Conservation (phyloP, 2,329 filamentous ascomycete species). For the Fusarium zealandicum region DNA sequence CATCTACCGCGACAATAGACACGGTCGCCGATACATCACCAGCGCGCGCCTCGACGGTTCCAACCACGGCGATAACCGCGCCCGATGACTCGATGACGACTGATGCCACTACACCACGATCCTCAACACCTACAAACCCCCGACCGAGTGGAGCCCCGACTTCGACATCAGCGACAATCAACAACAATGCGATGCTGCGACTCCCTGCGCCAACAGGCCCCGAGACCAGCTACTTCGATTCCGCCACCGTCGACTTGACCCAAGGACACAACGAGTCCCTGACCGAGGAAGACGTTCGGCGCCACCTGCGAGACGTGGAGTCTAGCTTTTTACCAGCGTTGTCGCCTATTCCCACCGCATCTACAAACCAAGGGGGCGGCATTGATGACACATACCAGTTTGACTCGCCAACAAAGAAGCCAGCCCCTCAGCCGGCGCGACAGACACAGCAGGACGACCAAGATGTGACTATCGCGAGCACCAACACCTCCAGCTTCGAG, state of each 20-base stretch:
- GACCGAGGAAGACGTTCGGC: constrained; percentile 60
- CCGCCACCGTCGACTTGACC: constrained; percentile 48
- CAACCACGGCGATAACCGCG: constrained; percentile 18
- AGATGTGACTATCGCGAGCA: constrained; percentile 44
- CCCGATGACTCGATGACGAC: constrained; percentile 30
- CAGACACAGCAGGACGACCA: constrained; percentile 31
- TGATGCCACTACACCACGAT: constrained; percentile 21
- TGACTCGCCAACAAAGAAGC: constrained; percentile 51
- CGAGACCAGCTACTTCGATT: constrained; percentile 55
- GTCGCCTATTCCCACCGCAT: constrained; percentile 61
- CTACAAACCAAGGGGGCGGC: constrained; percentile 45
- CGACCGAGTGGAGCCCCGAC: constrained; percentile 7
- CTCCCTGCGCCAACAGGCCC: constrained; percentile 31
- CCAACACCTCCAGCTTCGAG: constrained; percentile 60
- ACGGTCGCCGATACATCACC: constrained; percentile 24
- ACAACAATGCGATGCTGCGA: constrained; percentile 27
- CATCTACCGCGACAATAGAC: constrained; percentile 28
- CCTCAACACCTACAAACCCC: constrained; percentile 7
- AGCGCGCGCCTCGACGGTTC: constrained; percentile 6
- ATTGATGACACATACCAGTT: constrained; percentile 68
- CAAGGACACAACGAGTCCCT: constrained; percentile 54
- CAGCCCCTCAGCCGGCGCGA: constrained; percentile 40
- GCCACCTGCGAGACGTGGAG: constrained; percentile 69
- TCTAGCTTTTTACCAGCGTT: constrained; percentile 68
- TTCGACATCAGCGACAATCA: constrained; percentile 10